A percentile compares a stretch with the other conserved stretches of the same genome.
phyloP scores from a whole-genome alignment of 1,139 yeast species.

The Taphrina betulina region DNA sequence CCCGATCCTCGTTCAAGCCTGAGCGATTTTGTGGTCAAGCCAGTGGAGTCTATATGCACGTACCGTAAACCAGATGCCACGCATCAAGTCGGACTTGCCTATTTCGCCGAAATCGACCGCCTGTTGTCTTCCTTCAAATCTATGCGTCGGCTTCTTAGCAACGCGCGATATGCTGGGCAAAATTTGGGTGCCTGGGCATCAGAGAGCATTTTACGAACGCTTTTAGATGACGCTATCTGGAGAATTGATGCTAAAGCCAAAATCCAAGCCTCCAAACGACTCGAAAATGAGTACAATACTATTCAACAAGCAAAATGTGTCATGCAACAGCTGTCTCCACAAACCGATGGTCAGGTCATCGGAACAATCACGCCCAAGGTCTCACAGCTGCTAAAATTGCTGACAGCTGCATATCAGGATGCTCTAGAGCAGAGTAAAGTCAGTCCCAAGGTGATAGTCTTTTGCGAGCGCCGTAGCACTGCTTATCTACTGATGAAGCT shows the following conservation, averaged over 20 bases:
- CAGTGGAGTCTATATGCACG: constrained; percentile 14
- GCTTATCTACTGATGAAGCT: constrained; percentile 33
- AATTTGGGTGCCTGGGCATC: constrained; percentile 4
- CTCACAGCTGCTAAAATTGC: constrained; percentile 14
- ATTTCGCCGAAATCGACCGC: not conserved
- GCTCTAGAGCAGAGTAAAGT: not conserved
- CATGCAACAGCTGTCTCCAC: too few relatives aligned
- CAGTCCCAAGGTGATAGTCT: constrained; percentile 27
- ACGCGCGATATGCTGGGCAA: not conserved
- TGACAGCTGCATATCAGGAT: constrained; percentile 10
- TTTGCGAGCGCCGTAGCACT: constrained; percentile 34
- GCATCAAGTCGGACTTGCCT: not conserved
- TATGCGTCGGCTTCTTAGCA: not conserved
- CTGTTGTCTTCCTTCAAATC: not conserved
- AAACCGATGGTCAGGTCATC: too few relatives aligned
- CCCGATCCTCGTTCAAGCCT: not conserved
- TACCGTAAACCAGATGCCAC: not conserved
- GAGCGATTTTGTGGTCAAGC: not conserved
- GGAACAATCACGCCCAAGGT: too few relatives aligned
- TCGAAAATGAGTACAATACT: too few relatives aligned
- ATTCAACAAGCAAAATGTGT: too few relatives aligned
- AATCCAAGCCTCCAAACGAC: too few relatives aligned
- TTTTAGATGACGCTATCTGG: not conserved
- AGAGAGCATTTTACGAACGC: not conserved
- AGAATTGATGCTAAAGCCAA: not conserved